Evolutionary conservation across 768 basidiomycete species (phyloP), one percentile per base, ranked within the genome.

Genomic region (Lentinula guzmanii): DNA sequence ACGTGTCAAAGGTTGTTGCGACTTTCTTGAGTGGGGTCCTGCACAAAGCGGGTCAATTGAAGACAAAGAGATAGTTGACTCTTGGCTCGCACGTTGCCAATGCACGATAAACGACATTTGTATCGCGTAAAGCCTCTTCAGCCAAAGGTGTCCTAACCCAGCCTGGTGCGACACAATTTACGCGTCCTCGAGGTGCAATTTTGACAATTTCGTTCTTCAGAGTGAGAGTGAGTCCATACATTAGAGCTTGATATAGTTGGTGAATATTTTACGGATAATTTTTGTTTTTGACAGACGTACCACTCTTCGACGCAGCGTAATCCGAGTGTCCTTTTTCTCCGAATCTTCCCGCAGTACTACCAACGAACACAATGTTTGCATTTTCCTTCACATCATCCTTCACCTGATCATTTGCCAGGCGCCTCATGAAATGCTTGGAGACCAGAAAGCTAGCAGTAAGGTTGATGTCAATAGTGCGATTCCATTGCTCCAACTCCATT

Each of bases 141-240:
- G 80, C 86, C 83, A 84, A 86, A 0, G 84, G 81, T 61, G 89
- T 90, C 52, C 70, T 77, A 6, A 84, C 82, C 84, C 85, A 89
- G 5, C 88, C 88, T 4, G 90, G 89, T 0, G 81, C 86, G 16
- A 91, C 77, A 48, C 77, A 76, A 65, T 91, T 91, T 3, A 90
- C 88, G n/a, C 89, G 77, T 0, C 82, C 90, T 59, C 71, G 77
- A 0, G 88, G 86, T 0, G 89, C 88, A 62, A 90, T 82, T 71
- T 83, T 83, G 50, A 92, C 89, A 58, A 91, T 90, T 72, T 92
- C 89, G 70, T 91, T 91, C 74, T 91, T 91, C 65, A 91, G 76
- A 4, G 84, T 77, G 65, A 86, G 72, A 3, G 82, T 82, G 37
- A 91, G 68, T 1, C 89, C 90, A 63, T 88, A 86, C 88, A 89